Conservation (phyloP, 2,329 filamentous ascomycete species). For the Coniochaeta prunicola region DNA sequence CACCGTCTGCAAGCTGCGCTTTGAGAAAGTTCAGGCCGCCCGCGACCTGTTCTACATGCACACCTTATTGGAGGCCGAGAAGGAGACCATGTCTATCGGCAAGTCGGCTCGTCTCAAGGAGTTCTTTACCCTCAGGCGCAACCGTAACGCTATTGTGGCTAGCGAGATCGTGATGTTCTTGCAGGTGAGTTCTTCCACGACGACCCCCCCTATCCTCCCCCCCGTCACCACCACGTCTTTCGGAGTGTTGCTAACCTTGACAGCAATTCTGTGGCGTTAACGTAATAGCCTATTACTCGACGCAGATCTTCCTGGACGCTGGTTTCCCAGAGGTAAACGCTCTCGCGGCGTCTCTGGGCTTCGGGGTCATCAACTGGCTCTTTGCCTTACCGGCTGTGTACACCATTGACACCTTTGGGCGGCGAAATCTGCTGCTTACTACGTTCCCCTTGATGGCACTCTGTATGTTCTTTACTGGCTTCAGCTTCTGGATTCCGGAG, state of each 20-base stretch:
- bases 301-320: constrained; percentile 52
- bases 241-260: neutral
- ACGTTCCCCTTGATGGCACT: constrained; percentile 60
- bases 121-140: constrained; percentile 52
- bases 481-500: constrained; percentile 36
- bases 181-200: too few species aligned
- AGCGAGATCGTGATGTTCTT: constrained; percentile 61
- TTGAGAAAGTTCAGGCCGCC: constrained; percentile 45
- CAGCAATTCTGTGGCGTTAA: constrained; percentile 34
- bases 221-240: too few species aligned
- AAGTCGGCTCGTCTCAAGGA: constrained; percentile 43
- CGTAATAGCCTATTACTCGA: constrained; percentile 53
- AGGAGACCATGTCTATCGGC: constrained; percentile 38
- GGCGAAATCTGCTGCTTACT: constrained; percentile 53
- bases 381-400: constrained; percentile 57
- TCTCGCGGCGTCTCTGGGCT: constrained; percentile 54
- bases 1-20: constrained; percentile 38
- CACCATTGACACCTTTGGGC: constrained; percentile 62
- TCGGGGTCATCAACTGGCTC: constrained; percentile 58
- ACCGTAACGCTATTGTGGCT: constrained; percentile 52
- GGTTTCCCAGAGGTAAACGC: constrained; percentile 43
- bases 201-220: too few species aligned
- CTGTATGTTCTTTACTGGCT: constrained; percentile 38
- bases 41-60: constrained; percentile 51
- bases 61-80: constrained; percentile 50